These are phyloP conservation scores for Cardamine occulta DNA, from an alignment of 345 rosid species.

Conservation along the genomic window DNA sequence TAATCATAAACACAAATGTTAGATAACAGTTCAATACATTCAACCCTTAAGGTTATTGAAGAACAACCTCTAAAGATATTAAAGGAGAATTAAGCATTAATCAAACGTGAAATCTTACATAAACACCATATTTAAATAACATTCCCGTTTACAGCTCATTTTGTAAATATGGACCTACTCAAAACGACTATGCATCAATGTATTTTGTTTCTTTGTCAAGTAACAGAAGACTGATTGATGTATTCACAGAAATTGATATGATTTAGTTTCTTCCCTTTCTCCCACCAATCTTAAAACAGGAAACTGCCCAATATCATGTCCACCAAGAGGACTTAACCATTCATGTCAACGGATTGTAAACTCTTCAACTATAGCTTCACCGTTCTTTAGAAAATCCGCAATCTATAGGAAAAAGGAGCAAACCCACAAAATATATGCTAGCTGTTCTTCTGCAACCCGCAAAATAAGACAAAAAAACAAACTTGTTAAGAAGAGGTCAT, in stretches of 20 bases:
- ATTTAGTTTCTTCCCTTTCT: constrained; percentile 34
- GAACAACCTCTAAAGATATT: too few species aligned
- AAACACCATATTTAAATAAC: too few species aligned
- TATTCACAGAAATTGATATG: constrained; percentile 49
- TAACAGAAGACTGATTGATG: not conserved
- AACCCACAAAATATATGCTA: not conserved
- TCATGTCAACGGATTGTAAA: constrained; percentile 59
- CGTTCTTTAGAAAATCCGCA: constrained; percentile 62
- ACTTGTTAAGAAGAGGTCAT: not conserved
- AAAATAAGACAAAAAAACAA: not conserved
- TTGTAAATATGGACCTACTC: not conserved
- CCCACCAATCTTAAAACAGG: constrained; percentile 48
- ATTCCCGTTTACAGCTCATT: too few species aligned
- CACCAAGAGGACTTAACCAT: constrained; percentile 51
- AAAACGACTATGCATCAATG: constrained; percentile 11
- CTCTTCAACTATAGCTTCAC: constrained; percentile 56
- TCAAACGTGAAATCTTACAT: too few species aligned
- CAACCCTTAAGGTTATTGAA: too few species aligned
- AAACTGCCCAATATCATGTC: constrained; percentile 83
- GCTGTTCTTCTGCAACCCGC: not conserved
- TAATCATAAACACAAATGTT: too few species aligned
- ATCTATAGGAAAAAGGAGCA: constrained; percentile 50
- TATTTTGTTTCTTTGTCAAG: constrained; percentile 16
- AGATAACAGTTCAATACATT: too few species aligned
- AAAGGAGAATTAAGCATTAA: too few species aligned